These are phyloP conservation scores for Ogataea polymorpha DNA, from an alignment of 805 yeast species.

Conservation along the genomic window DNA sequence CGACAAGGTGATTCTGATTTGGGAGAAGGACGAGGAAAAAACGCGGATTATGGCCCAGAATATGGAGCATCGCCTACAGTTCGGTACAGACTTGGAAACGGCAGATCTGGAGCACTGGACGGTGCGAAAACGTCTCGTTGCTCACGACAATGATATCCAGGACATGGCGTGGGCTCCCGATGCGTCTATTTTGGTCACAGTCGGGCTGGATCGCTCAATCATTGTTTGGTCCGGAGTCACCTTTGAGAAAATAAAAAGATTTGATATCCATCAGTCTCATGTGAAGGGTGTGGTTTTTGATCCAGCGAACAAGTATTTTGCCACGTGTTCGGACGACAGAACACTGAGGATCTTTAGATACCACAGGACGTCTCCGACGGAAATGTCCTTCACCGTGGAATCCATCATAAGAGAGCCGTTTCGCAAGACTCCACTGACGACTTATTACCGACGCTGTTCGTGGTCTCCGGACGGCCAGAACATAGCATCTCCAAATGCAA, in stretches of 20 bases:
- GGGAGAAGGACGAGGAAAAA: constrained; percentile 83
- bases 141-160: constrained; percentile 97
- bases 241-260: constrained; percentile 82
- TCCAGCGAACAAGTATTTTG: constrained; percentile 97
- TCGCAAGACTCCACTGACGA: constrained; percentile 82
- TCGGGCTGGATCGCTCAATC: constrained; percentile 89
- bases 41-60: constrained; percentile 38
- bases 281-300: constrained; percentile 97
- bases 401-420: constrained; percentile 82
- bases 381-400: constrained; percentile 82
- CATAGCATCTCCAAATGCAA: constrained; percentile 81
- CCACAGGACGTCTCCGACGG: constrained; percentile 61
- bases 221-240: constrained; percentile 93
- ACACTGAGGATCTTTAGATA: constrained; percentile 85
- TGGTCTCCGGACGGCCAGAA: constrained; percentile 93
- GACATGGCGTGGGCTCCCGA: constrained; percentile 99
- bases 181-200: constrained; percentile 83
- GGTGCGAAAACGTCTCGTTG: constrained; percentile 85
- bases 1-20: constrained; percentile 83
- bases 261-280: constrained; percentile 90
- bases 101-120: constrained; percentile 90
- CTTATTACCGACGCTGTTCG: constrained; percentile 81
- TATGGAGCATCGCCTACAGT: constrained; percentile 25
- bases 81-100: constrained; percentile 37
- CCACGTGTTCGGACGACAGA: constrained; percentile 95